Percentiles rank a stretch among this genome's conserved stretches.
Evolutionary conservation across 2,329 filamentous ascomycete species (phyloP).

Genomic region (Aspergillus sp.): DNA sequence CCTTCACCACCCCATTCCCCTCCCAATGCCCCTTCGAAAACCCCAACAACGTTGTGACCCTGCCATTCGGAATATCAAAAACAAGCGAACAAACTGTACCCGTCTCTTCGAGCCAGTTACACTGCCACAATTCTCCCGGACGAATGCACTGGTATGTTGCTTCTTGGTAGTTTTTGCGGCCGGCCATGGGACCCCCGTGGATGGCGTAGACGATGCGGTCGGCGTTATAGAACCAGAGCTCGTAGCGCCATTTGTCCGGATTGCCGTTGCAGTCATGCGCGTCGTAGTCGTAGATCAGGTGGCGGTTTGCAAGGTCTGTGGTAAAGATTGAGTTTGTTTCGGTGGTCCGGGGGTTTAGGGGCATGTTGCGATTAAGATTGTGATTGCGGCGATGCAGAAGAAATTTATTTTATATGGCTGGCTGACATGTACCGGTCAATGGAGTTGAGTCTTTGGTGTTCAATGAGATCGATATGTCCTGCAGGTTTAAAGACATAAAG

Average conservation of each 20-base stretch:
- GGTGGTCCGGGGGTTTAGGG: constrained; percentile 12
- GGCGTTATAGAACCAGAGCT: constrained; percentile 55
- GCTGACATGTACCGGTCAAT: too few relatives aligned
- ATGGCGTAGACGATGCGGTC: constrained; percentile 53
- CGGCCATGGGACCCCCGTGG: constrained; percentile 55
- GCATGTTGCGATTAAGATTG: constrained; percentile 10
- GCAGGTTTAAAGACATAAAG: too few relatives aligned
- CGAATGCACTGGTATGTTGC: constrained; percentile 53
- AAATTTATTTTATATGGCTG: too few relatives aligned
- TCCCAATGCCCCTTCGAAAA: constrained; percentile 55
- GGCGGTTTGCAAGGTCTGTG: constrained; percentile 47
- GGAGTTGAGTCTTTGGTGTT: too few relatives aligned
- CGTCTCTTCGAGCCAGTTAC: constrained; percentile 56
- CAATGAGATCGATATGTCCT: too few relatives aligned
- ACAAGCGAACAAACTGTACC: constrained; percentile 51
- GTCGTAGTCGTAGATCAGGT: constrained; percentile 53
- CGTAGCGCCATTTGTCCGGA: constrained; percentile 55
- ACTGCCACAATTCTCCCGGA: constrained; percentile 53
- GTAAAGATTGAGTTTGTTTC: constrained; percentile 39
- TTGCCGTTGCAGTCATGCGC: constrained; percentile 43
- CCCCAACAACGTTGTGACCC: constrained; percentile 47
- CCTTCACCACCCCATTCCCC: constrained; percentile 44
- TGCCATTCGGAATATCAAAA: constrained; percentile 47
- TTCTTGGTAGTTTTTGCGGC: constrained; percentile 48
- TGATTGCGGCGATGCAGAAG: too few relatives aligned